phyloP scores from a whole-genome alignment of 1,139 yeast genomes.

The Sugiyamaella xylanicola region DNA sequence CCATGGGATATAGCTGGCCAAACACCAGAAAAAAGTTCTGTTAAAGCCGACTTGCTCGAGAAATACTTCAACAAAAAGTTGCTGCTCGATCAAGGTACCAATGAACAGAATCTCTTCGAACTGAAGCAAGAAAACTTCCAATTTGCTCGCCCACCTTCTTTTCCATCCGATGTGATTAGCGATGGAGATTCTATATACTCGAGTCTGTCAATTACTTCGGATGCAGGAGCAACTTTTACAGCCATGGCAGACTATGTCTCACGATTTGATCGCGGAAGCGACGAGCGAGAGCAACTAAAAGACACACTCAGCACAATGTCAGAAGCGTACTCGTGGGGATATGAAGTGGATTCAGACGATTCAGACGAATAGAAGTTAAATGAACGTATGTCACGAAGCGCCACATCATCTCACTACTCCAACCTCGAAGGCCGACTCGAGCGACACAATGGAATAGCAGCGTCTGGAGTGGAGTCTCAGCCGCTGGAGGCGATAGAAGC shows the following conservation, averaged over 20 bases:
- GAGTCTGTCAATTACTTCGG: constrained; percentile 51
- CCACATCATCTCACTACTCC: too few relatives aligned
- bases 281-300: constrained; percentile 66
- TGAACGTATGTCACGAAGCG: too few relatives aligned
- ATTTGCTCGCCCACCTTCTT: constrained; percentile 30
- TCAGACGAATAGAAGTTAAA: constrained; percentile 9
- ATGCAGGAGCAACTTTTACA: constrained; percentile 50
- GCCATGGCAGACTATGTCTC: constrained; percentile 53
- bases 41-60: constrained; percentile 24
- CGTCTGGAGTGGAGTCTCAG: too few relatives aligned
- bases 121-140: constrained; percentile 22
- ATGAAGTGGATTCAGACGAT: constrained; percentile 47
- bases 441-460: too few relatives aligned
- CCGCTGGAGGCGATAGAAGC: too few relatives aligned
- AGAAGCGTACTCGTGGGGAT: constrained; percentile 61
- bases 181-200: constrained; percentile 37
- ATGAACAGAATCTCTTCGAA: constrained; percentile 18
- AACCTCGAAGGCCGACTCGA: too few relatives aligned
- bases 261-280: constrained; percentile 45
- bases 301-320: constrained; percentile 56
- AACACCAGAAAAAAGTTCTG: neutral
- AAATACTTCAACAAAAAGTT: constrained; percentile 24
- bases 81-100: constrained; percentile 30
- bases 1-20: constrained; percentile 22
- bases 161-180: constrained; percentile 31